Conservation (phyloP, 495 filamentous ascomycete genomes). For the Acidomyces sp. region DNA sequence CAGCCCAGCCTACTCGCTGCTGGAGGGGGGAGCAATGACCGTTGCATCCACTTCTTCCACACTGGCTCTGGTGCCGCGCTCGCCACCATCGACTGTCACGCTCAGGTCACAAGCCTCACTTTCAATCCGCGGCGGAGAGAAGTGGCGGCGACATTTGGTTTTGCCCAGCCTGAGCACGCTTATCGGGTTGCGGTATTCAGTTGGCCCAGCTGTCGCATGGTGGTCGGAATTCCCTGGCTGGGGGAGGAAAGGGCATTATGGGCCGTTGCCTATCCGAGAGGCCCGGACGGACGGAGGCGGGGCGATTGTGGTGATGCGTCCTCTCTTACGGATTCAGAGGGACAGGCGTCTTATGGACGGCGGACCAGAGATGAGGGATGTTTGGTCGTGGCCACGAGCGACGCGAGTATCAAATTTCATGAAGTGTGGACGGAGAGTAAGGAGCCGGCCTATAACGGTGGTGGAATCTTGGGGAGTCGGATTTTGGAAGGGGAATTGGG, state of each 20-base stretch:
- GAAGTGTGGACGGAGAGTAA: conserved; percentile 63
- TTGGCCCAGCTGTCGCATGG: conserved; percentile 84
- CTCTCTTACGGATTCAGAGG: too few species aligned
- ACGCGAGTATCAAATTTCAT: conserved; percentile 91
- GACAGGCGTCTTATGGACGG: conserved; percentile 33
- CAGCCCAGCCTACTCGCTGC: conserved; percentile 76
- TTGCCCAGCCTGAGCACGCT: conserved; percentile 84
- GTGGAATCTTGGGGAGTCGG: conserved; percentile 62
- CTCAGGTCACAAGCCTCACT: conserved; percentile 85
- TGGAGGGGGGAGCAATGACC: conserved; percentile 86
- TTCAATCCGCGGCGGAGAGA: conserved; percentile 80
- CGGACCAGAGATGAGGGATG: conserved; percentile 73
- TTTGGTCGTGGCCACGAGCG: conserved; percentile 86
- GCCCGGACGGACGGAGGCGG: conserved; percentile 31
- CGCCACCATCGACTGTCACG: conserved; percentile 80
- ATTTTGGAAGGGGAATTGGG: conserved; percentile 61
- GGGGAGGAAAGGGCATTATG: conserved; percentile 69
- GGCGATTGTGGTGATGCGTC: conserved; percentile 29
- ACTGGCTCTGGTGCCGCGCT: conserved; percentile 71
- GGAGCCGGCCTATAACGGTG: neutral
- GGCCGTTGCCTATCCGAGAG: conserved; percentile 54
- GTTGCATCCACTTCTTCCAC: conserved; percentile 92
- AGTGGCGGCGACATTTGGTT: conserved; percentile 88
- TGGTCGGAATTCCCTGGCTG: conserved; percentile 80
- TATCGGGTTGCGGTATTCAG: conserved; percentile 87